A percentile compares a stretch with the other conserved stretches of the same genome.
These are phyloP conservation scores for Adansonia gregorii DNA, from an alignment of 441 rosid genomes.

Conservation along the genomic window DNA sequence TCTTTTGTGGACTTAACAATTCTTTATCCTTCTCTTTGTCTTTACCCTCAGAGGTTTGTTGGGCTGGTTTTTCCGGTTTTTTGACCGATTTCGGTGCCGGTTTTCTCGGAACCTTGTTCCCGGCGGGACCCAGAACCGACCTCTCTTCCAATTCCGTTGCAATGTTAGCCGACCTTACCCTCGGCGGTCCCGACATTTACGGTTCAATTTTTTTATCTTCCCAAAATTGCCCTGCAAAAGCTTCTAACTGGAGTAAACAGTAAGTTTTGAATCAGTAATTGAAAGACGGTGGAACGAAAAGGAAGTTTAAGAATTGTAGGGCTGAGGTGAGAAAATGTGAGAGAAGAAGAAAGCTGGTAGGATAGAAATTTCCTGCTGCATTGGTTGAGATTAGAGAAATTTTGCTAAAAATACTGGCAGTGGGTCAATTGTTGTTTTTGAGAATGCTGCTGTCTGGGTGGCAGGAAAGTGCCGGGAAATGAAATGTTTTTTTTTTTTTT, in stretches of 20 bases:
- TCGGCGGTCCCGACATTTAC: constrained; percentile 58
- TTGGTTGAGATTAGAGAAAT: constrained; percentile 5
- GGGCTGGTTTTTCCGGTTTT: no score
- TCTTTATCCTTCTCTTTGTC: constrained; percentile 31
- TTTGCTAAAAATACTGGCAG: neutral
- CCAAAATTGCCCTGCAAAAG: constrained; percentile 1
- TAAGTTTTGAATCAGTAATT: neutral
- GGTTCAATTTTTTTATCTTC: neutral
- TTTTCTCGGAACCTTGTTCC: constrained; percentile 52
- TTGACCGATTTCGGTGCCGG: constrained; percentile 40
- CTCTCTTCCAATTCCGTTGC: constrained; percentile 48
- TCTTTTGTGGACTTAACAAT: constrained; percentile 26
- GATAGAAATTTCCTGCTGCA: constrained; percentile 18
- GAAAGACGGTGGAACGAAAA: neutral
- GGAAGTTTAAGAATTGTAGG: neutral
- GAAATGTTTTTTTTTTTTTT: no score
- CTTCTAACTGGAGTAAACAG: neutral
- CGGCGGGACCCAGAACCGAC: constrained; percentile 50
- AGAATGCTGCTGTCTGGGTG: constrained; percentile 18
- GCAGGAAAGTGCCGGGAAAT: constrained; percentile 20
- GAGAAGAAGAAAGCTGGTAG: constrained; percentile 1
- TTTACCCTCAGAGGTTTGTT: constrained; percentile 24
- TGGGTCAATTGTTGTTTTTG: neutral
- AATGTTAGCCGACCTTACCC: constrained; percentile 49
- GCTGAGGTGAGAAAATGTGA: neutral